Evolutionary conservation across 805 yeast genomes (phyloP), one percentile per base, ranked within the genome.

Genomic region (Debaryomyces hansenii): DNA sequence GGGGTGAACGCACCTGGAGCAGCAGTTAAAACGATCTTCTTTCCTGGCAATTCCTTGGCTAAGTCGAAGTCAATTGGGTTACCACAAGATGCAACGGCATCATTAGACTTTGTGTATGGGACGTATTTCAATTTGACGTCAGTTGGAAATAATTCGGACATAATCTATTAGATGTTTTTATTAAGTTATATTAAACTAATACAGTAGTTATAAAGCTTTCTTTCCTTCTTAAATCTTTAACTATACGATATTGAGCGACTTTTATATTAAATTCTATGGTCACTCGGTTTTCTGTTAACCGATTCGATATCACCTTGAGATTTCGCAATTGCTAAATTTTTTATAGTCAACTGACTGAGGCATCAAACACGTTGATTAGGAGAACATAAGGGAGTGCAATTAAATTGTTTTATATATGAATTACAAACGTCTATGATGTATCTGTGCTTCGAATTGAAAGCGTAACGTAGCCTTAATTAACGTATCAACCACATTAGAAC

Each of bases 1-100:
- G 92, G 95, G 21, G 96, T 86, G 75, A 86, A 88, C 11, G 96
- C 92, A 51, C 91, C 95, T 51, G 95, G 94, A 29, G 87, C 90
- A 48, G 86, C 77, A 28, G 89, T 88, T 56, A 87, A 71, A 37
- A 87, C 81, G 28, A 84, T 80, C 57, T 75, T 82, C 72, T 82
- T 80, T 41, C 72, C 74, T 16, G 64, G 58, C 24, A 71, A 56
- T 38, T 63, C 49, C 16, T 24, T 14, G 10, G 35, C 18, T 11
- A 39, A 31, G 16, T 39, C 42, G 20, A 69, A 63, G 10, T 52
- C 59, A 18, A 57, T 46, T 43, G 79, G 79, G 28, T 54, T 54
- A 11, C 69, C 67, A 58, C 78, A 74, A 20, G 77, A 64, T 42
- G 70, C 59, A 41, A 73, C 52, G 18, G 54, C 58, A n/a, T 59